Evolutionary conservation across 192 early-diverging fungal species (phyloP).

Genomic region (Paraglomus occultum): DNA sequence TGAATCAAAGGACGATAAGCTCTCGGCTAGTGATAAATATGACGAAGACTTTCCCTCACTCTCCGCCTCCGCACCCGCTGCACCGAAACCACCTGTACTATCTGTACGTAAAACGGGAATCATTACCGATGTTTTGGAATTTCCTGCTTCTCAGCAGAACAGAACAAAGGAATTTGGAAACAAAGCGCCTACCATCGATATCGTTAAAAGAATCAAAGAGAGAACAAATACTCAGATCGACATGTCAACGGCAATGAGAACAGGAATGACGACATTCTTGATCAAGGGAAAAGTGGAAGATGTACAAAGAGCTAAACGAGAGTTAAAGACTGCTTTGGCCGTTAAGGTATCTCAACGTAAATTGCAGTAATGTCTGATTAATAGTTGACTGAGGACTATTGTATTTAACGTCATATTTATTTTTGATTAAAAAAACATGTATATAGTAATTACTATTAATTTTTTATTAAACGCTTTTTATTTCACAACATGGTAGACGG

Average conservation of each 20-base stretch:
- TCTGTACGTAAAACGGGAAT: not conserved
- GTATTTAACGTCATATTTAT: not conserved
- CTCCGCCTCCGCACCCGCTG: not conserved
- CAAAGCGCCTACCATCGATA: slow-evolving; percentile 48
- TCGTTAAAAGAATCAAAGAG: slow-evolving; percentile 59
- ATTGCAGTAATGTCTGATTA: not conserved
- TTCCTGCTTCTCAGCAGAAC: slow-evolving; percentile 24
- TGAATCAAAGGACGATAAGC: not conserved
- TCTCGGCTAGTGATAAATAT: not conserved
- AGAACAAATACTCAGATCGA: slow-evolving; percentile 80
- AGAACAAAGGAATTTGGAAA: slow-evolving; percentile 28
- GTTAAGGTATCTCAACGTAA: slow-evolving; percentile 53
- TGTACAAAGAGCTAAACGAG: slow-evolving; percentile 76
- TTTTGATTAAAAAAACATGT: not conserved
- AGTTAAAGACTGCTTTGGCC: slow-evolving; percentile 69
- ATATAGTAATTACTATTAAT: not conserved
- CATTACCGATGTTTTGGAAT: slow-evolving; percentile 23
- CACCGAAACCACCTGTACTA: not conserved
- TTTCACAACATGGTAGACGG: slow-evolving; percentile 26
- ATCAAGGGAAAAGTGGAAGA: slow-evolving; percentile 79
- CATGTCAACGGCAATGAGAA: slow-evolving; percentile 69
- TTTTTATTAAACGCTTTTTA: not conserved
- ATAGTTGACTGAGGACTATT: not conserved
- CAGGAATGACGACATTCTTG: slow-evolving; percentile 75
- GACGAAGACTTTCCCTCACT: slow-evolving; percentile 19